Evolutionary conservation across 495 filamentous ascomycete genomes (phyloP).

Genomic region (Margaritispora aquatica): DNA sequence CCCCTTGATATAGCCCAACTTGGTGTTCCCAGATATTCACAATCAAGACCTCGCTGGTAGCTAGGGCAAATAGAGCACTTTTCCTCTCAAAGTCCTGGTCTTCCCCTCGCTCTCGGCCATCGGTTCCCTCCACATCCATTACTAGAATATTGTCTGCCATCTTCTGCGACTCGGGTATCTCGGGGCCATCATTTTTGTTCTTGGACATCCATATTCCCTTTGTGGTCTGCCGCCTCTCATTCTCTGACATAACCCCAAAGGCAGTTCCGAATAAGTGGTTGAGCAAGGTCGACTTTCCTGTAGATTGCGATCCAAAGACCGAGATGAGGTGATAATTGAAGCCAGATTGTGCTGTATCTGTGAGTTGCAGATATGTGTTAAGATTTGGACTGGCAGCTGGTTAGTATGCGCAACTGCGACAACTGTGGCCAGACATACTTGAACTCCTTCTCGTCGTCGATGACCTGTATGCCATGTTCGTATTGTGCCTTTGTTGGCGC

Average conservation of each 20-base stretch:
- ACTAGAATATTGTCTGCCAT: constrained; percentile 98
- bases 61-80: constrained; percentile 91
- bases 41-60: constrained; percentile 95
- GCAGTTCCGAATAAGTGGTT: constrained; percentile 94
- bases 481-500: constrained; percentile 62
- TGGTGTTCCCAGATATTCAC: constrained; percentile 99
- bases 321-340: constrained; percentile 99
- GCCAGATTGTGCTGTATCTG: constrained; percentile 75
- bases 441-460: constrained; percentile 93
- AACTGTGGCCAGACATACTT: constrained; percentile 54
- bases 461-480: constrained; percentile 92
- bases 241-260: constrained; percentile 94
- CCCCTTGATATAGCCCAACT: constrained; percentile 94
- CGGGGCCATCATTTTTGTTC: constrained; percentile 59
- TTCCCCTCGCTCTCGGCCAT: constrained; percentile 92
- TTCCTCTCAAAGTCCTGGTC: constrained; percentile 99
- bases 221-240: constrained; percentile 86
- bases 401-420: constrained; percentile 6
- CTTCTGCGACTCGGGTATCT: constrained; percentile 28
- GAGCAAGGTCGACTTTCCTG: constrained; percentile 93
- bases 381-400: constrained; percentile 58
- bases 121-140: constrained; percentile 98
- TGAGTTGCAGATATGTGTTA: constrained; percentile 70
- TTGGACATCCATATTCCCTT: constrained; percentile 99
- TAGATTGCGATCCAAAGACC: constrained; percentile 97